These are phyloP conservation scores for Peronospora farinosa DNA, from an alignment of 352 stramenopile genomes.

Conservation along the genomic window DNA sequence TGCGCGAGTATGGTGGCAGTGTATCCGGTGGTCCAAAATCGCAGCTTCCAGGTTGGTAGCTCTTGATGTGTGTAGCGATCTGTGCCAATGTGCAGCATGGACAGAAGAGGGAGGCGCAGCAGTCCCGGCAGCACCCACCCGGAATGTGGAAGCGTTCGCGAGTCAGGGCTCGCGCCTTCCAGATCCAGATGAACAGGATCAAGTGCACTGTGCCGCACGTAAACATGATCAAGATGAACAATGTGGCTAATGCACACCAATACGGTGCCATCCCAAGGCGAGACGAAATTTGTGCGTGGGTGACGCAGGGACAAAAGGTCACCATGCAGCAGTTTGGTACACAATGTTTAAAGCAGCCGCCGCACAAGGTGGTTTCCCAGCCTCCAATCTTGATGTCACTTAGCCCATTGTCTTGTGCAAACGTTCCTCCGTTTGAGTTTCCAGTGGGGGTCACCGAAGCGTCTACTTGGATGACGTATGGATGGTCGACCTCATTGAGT, in stretches of 20 bases:
- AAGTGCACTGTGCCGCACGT: constrained; percentile 22
- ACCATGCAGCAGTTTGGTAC: constrained; percentile 49
- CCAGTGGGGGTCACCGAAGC: constrained; percentile 9
- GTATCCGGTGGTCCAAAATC: constrained; percentile 32
- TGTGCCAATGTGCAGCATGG: constrained; percentile 40
- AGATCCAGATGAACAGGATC: constrained; percentile 32
- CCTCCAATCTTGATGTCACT: constrained; percentile 18
- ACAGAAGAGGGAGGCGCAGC: constrained; percentile 29
- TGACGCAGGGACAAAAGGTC: constrained; percentile 37
- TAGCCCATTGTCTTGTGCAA: constrained; percentile 4
- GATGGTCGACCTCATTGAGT: constrained; percentile 5
- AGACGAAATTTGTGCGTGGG: constrained; percentile 32
- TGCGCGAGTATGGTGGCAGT: constrained; percentile 22
- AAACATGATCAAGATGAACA: constrained; percentile 23
- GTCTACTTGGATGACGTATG: constrained; percentile 31
- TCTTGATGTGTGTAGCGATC: constrained; percentile 53
- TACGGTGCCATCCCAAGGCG: constrained; percentile 30
- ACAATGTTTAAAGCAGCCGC: constrained; percentile 35
- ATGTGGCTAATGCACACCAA: constrained; percentile 17
- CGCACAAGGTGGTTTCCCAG: constrained; percentile 28
- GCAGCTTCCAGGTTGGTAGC: constrained; percentile 43
- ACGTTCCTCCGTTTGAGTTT: not conserved
- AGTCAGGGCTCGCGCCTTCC: constrained; percentile 17
- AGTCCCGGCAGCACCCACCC: constrained; percentile 22
- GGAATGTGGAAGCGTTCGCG: constrained; percentile 27